Evolutionary conservation across 1,284 basidiomycete species (phyloP).

Genomic region (Boletus austroedulis): DNA sequence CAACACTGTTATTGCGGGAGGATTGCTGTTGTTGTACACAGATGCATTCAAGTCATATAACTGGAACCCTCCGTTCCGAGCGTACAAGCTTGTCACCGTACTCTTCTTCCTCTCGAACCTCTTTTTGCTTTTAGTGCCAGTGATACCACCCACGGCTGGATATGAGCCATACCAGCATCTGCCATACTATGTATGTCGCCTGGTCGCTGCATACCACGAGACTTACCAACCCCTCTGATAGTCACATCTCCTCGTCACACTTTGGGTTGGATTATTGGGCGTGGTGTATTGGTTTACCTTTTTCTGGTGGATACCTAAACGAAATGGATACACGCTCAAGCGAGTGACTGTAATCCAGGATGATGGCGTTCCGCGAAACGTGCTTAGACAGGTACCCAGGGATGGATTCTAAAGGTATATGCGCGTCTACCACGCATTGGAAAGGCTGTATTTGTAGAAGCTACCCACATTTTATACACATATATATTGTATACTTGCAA

Average conservation of each 20-base stretch:
- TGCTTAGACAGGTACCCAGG: conserved; percentile 33
- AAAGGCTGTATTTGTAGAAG: too few relatives aligned
- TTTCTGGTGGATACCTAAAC: conserved; percentile 52
- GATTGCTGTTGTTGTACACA: conserved; percentile 56
- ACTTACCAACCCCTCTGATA: conserved; percentile 22
- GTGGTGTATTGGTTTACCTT: conserved; percentile 59
- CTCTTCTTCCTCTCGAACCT: conserved; percentile 63
- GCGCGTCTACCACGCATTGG: too few relatives aligned
- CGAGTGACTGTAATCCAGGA: conserved; percentile 50
- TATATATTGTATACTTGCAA: too few relatives aligned
- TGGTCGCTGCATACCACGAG: not conserved
- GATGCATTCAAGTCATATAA: conserved; percentile 42
- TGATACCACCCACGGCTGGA: conserved; percentile 55
- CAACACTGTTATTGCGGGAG: conserved; percentile 58
- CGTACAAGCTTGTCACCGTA: conserved; percentile 45
- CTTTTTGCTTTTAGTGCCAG: conserved; percentile 56
- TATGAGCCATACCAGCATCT: conserved; percentile 52
- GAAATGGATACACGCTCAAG: conserved; percentile 49
- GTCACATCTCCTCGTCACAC: conserved; percentile 54
- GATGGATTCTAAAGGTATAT: conserved; percentile 3
- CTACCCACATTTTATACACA: too few relatives aligned
- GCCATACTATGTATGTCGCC: conserved; percentile 59
- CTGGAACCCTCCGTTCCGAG: conserved; percentile 64
- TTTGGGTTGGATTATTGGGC: conserved; percentile 51
- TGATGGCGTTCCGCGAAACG: conserved; percentile 48